Base-by-base conservation (phyloP, 108 stramenopile genomes). In the Aureococcus anophagefferens region DNA sequence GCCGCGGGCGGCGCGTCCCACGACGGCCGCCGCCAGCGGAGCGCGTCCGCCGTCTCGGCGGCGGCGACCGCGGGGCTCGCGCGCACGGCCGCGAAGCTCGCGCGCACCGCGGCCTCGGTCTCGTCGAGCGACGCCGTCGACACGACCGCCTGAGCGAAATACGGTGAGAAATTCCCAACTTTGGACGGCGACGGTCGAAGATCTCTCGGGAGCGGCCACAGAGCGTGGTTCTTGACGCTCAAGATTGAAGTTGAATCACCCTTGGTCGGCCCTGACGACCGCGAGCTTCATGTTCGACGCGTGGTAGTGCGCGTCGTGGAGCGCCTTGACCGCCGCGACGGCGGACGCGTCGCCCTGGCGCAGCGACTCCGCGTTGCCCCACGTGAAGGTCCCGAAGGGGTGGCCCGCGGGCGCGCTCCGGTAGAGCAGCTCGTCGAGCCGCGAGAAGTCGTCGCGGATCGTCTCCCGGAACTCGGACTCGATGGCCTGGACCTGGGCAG, bases 281-380 rank as follows among this genome's bases (percentile, higher is more conserved):
- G 84, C 87, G 63, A 94, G 76, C 65, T 87, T 73, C 93, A 94
- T 94, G 70, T 91, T 92, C 33, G 77, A 73, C 16, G 90, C 93
- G 74, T 86, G 89, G 51, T 94, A 92, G 67, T 94, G 33, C 7
- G 0, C 32, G 3, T 4, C 16, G 32, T 64, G 11, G 7, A 64
- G 1, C 18, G 30, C 30, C 64, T 64, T 64, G 18, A 64, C 13
- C 14, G 30, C 64, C 3, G 64, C 64, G 33, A 64, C 30, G 64
- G 64, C 51, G 21, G 0, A 4, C 21, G 51, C 51, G 51, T 59
- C 51, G 51, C 51, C 51, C 7, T 25, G 21, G 51, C 51, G 51
- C 21, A 59, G 51, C 1, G 21, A 25, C 25, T 59, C 51, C 21
- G 21, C 21, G 51, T 59, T 18, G 21, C 51, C 51, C 51, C 51